These are phyloP conservation scores for Jacaranda copaia DNA, from an alignment of 257 asterid species.

Conservation along the genomic window DNA sequence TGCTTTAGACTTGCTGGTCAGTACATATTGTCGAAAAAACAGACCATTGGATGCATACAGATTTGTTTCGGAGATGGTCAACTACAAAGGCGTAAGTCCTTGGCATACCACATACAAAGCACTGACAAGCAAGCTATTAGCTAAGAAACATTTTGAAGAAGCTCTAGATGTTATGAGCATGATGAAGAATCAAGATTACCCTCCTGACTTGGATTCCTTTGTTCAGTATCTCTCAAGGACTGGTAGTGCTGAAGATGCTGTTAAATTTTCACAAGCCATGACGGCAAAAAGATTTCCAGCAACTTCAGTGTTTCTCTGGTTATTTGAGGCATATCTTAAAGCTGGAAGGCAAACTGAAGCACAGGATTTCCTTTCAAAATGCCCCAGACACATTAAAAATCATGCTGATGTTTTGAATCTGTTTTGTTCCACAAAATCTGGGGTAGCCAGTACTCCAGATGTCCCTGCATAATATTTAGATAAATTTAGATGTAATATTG, in stretches of 20 bases:
- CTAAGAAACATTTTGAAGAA: conserved; percentile 53
- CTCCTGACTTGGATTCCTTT: conserved; percentile 69
- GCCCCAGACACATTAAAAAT: conserved; percentile 67
- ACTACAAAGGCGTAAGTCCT: conserved; percentile 54
- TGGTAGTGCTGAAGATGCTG: conserved; percentile 78
- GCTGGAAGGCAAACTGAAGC: conserved; percentile 70
- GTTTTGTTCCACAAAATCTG: conserved; percentile 51
- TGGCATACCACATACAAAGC: conserved; percentile 65
- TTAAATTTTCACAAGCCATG: conserved; percentile 54
- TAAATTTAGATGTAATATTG: conserved; percentile 42
- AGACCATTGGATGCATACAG: conserved; percentile 60
- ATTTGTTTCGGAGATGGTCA: conserved; percentile 61
- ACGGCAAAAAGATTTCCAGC: conserved; percentile 62
- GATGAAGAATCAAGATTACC: conserved; percentile 76
- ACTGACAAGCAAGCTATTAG: conserved; percentile 63
- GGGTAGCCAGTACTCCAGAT: conserved; percentile 35
- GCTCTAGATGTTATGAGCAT: conserved; percentile 65
- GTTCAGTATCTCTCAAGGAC: conserved; percentile 55
- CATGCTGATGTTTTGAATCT: conserved; percentile 77
- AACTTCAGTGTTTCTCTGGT: conserved; percentile 50
- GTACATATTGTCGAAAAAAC: conserved; percentile 59
- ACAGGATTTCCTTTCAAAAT: conserved; percentile 70
- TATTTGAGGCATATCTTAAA: conserved; percentile 68
- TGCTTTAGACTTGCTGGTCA: conserved; percentile 59
- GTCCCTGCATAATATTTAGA: conserved; percentile 48